A percentile compares a stretch with the other conserved stretches of the same genome.
phyloP scores from a whole-genome alignment of 805 yeast species.

The Schizosaccharomyces cryophilus region DNA sequence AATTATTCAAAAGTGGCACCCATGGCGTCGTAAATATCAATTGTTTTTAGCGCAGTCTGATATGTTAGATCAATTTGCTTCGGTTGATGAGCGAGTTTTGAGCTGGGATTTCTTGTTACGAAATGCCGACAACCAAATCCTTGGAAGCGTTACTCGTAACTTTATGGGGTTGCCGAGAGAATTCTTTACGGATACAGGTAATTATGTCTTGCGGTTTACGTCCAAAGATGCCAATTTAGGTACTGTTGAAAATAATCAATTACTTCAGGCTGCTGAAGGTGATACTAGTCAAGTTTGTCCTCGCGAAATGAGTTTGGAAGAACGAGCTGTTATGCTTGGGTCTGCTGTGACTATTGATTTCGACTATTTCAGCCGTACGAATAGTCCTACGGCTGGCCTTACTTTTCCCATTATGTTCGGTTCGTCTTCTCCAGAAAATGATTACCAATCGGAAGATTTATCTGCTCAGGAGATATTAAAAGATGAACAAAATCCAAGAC shows the following conservation, averaged over 20 bases:
- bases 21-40: slow-evolving; percentile 76
- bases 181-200: slow-evolving; percentile 82
- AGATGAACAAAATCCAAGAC: neutral
- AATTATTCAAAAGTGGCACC: slow-evolving; percentile 78
- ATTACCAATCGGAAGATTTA: neutral
- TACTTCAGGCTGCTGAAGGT: slow-evolving; percentile 13
- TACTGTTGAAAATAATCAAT: slow-evolving; percentile 28
- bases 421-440: neutral
- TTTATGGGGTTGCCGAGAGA: slow-evolving; percentile 93
- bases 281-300: slow-evolving; percentile 12
- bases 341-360: slow-evolving; percentile 83
- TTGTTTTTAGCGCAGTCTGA: slow-evolving; percentile 29
- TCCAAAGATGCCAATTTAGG: slow-evolving; percentile 18
- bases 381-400: neutral
- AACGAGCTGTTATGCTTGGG: slow-evolving; percentile 66
- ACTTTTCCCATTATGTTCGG: neutral
- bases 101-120: slow-evolving; percentile 65
- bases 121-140: slow-evolving; percentile 30
- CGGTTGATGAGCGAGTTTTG: slow-evolving; percentile 64
- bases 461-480: neutral
- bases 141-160: slow-evolving; percentile 67
- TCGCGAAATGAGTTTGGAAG: slow-evolving; percentile 38
- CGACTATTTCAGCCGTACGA: slow-evolving; percentile 58
- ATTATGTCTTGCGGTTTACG: slow-evolving; percentile 67
- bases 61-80: slow-evolving; percentile 39